Conservation (phyloP, 2,329 filamentous ascomycete species). For the Hypoxylon rubiginosum region DNA sequence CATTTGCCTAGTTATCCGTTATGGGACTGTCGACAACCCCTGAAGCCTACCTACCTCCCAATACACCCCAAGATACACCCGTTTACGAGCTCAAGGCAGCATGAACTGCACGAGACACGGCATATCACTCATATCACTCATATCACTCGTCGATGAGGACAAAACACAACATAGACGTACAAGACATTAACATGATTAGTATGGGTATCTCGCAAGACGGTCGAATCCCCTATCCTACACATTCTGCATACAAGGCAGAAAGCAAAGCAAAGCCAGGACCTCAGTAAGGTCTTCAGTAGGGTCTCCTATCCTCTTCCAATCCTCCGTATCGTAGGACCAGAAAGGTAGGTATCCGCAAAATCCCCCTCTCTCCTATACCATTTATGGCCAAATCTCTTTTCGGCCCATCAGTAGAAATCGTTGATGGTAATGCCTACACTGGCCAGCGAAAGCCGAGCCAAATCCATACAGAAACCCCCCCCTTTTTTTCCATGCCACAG, state of each 20-base stretch:
- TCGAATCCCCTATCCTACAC: slow-evolving; percentile 8
- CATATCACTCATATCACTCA: neutral
- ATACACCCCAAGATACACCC: neutral
- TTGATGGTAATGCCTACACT: slow-evolving; percentile 8
- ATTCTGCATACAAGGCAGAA: slow-evolving; percentile 5
- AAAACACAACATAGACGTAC: slow-evolving; percentile 3
- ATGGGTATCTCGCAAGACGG: slow-evolving; percentile 15
- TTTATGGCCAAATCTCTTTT: slow-evolving; percentile 1
- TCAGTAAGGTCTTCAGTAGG: neutral
- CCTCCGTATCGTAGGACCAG: neutral
- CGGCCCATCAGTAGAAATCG: slow-evolving; percentile 4
- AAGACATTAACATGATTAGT: neutral
- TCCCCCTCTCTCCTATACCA: neutral
- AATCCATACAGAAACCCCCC: neutral
- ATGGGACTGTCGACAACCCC: no score
- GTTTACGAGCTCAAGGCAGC: neutral
- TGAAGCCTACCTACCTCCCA: neutral
- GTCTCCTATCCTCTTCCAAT: neutral
- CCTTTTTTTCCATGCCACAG: slow-evolving; percentile 24
- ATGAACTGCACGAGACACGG: neutral
- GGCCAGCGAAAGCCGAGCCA: neutral
- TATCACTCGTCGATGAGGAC: neutral
- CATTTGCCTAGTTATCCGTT: no score
- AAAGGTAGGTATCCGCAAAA: slow-evolving; percentile 5
- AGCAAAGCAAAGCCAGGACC: no score